Conservation (phyloP, 2,329 filamentous ascomycete genomes). For the Atkinsonella texensis region DNA sequence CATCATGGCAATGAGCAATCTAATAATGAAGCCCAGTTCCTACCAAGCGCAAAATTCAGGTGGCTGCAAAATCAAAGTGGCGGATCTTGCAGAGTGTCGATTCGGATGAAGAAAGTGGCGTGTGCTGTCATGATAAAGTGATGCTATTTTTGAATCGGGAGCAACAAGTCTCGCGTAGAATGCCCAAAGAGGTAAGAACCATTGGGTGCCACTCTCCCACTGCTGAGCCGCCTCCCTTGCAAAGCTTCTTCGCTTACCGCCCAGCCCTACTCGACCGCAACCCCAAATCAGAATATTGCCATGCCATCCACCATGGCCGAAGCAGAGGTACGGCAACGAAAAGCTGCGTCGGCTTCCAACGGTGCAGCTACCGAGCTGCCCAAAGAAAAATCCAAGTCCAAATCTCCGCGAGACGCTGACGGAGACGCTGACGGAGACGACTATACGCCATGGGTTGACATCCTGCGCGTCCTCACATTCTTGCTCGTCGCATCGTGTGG, state of each 20-base stretch:
- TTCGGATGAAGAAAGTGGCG: too few relatives aligned
- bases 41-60: too few relatives aligned
- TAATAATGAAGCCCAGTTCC: too few relatives aligned
- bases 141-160: too few relatives aligned
- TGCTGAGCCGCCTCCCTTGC: not conserved
- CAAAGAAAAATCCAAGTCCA: slow-evolving; percentile 10
- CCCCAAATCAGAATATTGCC: too few relatives aligned
- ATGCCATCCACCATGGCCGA: slow-evolving; percentile 20
- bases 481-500: slow-evolving; percentile 53
- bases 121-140: too few relatives aligned
- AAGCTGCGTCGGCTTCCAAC: slow-evolving; percentile 16
- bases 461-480: slow-evolving; percentile 57
- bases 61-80: too few relatives aligned
- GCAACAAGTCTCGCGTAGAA: not conserved
- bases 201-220: not conserved
- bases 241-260: not conserved
- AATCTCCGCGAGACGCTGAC: slow-evolving; percentile 15
- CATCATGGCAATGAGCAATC: not conserved
- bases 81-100: too few relatives aligned
- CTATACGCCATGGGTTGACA: slow-evolving; percentile 46
- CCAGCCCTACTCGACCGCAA: not conserved
- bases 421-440: slow-evolving; percentile 45
- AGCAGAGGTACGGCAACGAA: slow-evolving; percentile 32
- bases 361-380: slow-evolving; percentile 10
- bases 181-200: not conserved